Evolutionary conservation across 2,329 filamentous ascomycete genomes (phyloP), one percentile per base, ranked within the genome.

Genomic region (Neofusicoccum kwambonambiense): DNA sequence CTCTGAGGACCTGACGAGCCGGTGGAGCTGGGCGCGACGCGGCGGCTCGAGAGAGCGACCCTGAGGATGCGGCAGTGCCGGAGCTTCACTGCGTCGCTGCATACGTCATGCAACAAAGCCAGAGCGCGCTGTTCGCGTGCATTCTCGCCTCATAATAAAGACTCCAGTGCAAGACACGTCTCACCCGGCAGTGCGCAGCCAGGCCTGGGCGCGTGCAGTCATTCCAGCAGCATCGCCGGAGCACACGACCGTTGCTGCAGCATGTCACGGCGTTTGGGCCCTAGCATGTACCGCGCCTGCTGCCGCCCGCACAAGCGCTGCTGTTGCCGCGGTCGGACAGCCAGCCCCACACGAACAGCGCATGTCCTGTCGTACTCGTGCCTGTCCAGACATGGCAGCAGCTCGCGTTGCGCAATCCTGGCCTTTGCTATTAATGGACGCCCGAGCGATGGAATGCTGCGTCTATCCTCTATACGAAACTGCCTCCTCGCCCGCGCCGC

Each of bases 11-110:
- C 56, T 58, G 27, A 34, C 56, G 41, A 34, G 42, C 56, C 56
- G 56, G 41, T 47, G 56, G 56, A 60, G 41, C 42, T 60, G 52
- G 52, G 52, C 52, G 52, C 52, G 52, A 57, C 52, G 54, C 54
- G 54, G 39, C 42, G 22, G 19, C 35, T 15, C 15, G 54, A 57
- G 54, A 52, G 50, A 37, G 27, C 56, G 56, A 60, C 42, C 56
- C 56, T 45, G 56, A 47, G 37, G 27, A n/a, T 19, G 52, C 56
- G 54, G 54, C 41, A 58, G 39, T 31, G 54, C 54, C 54, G 54
- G 54, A 57, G 52, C 35, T 54, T 34, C 52, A 27, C 54, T 58
- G 41, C 54, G 34, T 60, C 13, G 37, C 37, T 15, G 37, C 37
- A 31, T 39, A 39, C 37, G 37, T 39, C 37, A 39, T 39, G 37